These are phyloP conservation scores for Camellia japonica DNA, from an alignment of 148 eudicot genomes.

Conservation along the genomic window DNA sequence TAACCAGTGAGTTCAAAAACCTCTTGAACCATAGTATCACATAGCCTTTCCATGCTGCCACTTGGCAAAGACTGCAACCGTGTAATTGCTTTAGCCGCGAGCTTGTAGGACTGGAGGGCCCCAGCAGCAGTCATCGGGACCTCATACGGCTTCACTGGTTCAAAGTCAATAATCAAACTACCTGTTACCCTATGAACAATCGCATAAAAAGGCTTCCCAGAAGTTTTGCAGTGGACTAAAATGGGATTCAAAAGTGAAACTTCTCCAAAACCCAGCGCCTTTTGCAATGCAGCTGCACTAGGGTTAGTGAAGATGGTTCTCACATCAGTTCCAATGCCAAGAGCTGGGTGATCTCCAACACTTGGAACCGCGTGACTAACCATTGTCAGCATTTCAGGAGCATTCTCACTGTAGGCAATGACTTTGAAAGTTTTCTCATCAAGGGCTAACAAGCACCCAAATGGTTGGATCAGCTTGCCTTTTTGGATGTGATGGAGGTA, in stretches of 20 bases:
- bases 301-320: slow-evolving; percentile 73
- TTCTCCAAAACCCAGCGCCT: slow-evolving; percentile 81
- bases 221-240: slow-evolving; percentile 82
- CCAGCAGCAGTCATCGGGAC: slow-evolving; percentile 96
- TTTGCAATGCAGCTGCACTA: slow-evolving; percentile 70
- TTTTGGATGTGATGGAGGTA: slow-evolving; percentile 88
- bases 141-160: slow-evolving; percentile 90
- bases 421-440: slow-evolving; percentile 77
- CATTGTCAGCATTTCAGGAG: slow-evolving; percentile 92
- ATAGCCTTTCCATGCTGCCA: slow-evolving; percentile 70
- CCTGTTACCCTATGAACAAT: slow-evolving; percentile 84
- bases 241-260: slow-evolving; percentile 84
- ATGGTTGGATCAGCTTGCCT: slow-evolving; percentile 80
- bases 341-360: slow-evolving; percentile 66
- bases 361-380: slow-evolving; percentile 87
- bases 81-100: slow-evolving; percentile 85
- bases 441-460: slow-evolving; percentile 84
- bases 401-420: slow-evolving; percentile 82
- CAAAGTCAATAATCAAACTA: slow-evolving; percentile 79
- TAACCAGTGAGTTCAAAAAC: slow-evolving; percentile 92
- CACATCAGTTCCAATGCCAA: slow-evolving; percentile 80
- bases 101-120: slow-evolving; percentile 89
- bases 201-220: slow-evolving; percentile 95
- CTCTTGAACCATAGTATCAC: slow-evolving; percentile 91
- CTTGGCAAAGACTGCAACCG: slow-evolving; percentile 73